Evolutionary conservation across 768 basidiomycete species (phyloP), one percentile per base, ranked within the genome.

Genomic region (Lanmaoa rubissima): DNA sequence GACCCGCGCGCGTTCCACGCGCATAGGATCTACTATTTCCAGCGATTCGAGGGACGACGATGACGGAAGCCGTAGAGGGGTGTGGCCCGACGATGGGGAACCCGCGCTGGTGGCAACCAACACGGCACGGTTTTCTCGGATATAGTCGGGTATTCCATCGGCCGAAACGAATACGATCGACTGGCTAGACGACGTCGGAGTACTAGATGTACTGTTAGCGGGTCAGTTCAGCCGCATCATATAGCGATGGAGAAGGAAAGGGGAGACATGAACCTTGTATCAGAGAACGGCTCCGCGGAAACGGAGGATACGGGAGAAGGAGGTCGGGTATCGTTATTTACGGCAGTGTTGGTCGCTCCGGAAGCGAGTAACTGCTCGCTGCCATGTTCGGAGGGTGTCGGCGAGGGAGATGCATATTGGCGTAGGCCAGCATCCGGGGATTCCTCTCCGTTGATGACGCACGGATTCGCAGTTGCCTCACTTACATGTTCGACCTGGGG

Each of bases 141-240:
- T 56, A 48, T 69, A 70, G 0, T 71, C 64, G 34, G 70, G 71
- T 54, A 73, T 66, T 13, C 58, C 62, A 2, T 68, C 69, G 26
- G 66, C 64, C 47, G 70, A 70, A 13, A 72, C 59, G 36, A 66
- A 72, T 39, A 73, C 66, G 28, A 70, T 35, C 19, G 70, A 72
- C 1, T 63, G 57, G 26, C 55, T 61, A 1, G 69, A 69, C 16
- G 61, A 57, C 31, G 49, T 31, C 7, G 48, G 21, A 3, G 56
- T 49, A n/a, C 34, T 58, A 10, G 21, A 45, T 4, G 61, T 50
- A 34, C 67, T 61, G 31, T 35, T 28, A 26, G 4, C 1, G 3
- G 9, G 21, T 61, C 45, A 57, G 48, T 38, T 28, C 26, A 13
- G 21, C 16, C 4, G 19, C 47, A 28, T 13, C 21, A 24, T 35